Evolutionary conservation across 2,329 filamentous ascomycete species (phyloP).

Genomic region (Nothophoma quercina): DNA sequence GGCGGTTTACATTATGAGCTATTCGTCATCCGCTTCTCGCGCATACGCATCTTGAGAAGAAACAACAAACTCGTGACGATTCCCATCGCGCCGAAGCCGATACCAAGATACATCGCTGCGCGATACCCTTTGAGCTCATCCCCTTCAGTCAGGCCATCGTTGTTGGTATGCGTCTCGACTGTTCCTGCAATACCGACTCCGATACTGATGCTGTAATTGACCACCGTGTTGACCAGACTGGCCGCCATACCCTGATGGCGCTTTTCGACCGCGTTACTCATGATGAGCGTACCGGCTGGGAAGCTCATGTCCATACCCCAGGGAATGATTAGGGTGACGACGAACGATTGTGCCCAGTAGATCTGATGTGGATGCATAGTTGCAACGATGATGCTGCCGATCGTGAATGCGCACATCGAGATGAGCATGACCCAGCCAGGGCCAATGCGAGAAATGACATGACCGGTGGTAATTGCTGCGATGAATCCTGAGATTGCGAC

Average conservation of each 20-base stretch:
- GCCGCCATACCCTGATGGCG: constrained; percentile 54
- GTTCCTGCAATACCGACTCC: constrained; percentile 55
- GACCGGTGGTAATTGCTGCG: constrained; percentile 44
- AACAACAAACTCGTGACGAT: constrained; percentile 35
- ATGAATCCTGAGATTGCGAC: constrained; percentile 37
- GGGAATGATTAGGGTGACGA: constrained; percentile 41
- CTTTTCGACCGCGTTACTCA: constrained; percentile 48
- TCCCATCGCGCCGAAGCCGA: constrained; percentile 46
- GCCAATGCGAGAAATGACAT: constrained; percentile 38
- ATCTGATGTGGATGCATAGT: constrained; percentile 51
- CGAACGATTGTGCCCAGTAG: constrained; percentile 54
- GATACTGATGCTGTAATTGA: constrained; percentile 54
- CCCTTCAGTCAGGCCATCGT: constrained; percentile 35
- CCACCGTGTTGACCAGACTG: constrained; percentile 50
- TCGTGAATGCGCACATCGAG: constrained; percentile 39
- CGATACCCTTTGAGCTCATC: constrained; percentile 49
- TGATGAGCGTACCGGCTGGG: constrained; percentile 51
- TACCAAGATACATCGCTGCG: constrained; percentile 49
- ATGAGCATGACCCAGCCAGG: constrained; percentile 44
- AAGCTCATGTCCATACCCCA: constrained; percentile 56
- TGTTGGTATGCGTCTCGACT: constrained; percentile 50
- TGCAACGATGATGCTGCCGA: constrained; percentile 51
- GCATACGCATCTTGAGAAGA: constrained; percentile 29
- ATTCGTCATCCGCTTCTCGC: constrained; percentile 4
- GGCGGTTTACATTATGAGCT: background rate